Base-by-base conservation (phyloP, 2,329 filamentous ascomycete genomes). In the Colletotrichum tropicicola region DNA sequence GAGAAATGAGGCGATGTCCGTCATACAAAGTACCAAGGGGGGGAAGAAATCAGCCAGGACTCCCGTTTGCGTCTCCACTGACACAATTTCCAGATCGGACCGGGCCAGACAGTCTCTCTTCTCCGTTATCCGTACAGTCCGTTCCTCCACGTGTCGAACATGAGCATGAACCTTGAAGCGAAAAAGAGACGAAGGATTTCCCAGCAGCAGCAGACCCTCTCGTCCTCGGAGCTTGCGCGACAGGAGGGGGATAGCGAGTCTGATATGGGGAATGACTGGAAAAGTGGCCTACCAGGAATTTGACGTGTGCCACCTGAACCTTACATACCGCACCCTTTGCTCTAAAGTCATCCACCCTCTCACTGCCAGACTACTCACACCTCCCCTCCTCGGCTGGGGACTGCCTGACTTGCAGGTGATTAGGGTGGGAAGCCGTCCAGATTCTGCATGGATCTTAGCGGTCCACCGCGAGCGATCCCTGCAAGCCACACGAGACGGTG, bases 331-430 rank as follows among this genome's bases (percentile, higher is more conserved):
- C 55, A 54, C 47, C 55, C 55, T 65, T 52, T 43, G 60, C 61
- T 67, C 61, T 48, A 60, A 55, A 37, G 39, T 57, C 49, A 45
- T 67, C 48, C 65, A 63, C 64, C n/a, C n/a, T n/a, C 61, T 58
- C 35, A 48, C 13, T 35, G 32, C 32, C 32, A 45, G 39, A 21
- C 44, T 51, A 32, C 28, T 45, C 44, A 45, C 59, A 27, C 44
- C 41, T 45, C 65, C 65, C 55, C 25, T 57, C 55, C 52, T 52
- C 43, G 32, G 52, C 65, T 39, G 61, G 65, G 65, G 62, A 57
- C 32, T 67, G 61, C 61, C 65, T 66, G 65, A 67, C 65, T 66
- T 67, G 61, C 61, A 67, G 65, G 44, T 66, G 58, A 62, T 63
- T 56, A 63, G 47, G 45, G 63, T 66, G 63, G 63, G 63, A 66